Base-by-base conservation (phyloP, 83 land plant species). In the Picea mariana region DNA sequence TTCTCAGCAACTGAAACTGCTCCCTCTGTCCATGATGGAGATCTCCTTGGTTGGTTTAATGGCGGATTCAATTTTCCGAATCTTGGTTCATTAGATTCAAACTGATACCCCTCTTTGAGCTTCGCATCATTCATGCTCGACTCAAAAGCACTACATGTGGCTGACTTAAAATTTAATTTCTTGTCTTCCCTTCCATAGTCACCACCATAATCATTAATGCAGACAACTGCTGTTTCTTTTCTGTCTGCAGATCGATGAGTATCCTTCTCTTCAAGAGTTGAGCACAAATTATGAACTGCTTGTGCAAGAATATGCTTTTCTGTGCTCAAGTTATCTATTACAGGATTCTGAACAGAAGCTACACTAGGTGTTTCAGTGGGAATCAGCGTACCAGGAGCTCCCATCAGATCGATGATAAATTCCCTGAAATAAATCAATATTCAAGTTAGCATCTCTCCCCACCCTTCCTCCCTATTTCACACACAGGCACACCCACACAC, bases 401-500 rank as follows among this genome's bases (percentile, higher is more conserved):
- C 97, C 97, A 95, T 95, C 4, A 95, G 90, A 87, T 95, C 97
- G 80, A 95, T 87, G 65, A 95, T 95, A 63, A 83, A 93, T 82
- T 95, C 97, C 77, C 97, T 95, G 94, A 79, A 73, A 62, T 38
- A 58, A 80, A 52, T 76, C 77, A 80, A 77, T 17, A 67, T 16
- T 6, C 34, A 62, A 40, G 62, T 83, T 20, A 81, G 80, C 72
- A 66, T 64, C 8, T 42, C 18, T 55, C 31, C 23, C 75, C 42
- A 40, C 49, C 12, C 55, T 55, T 55, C 58, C 58, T 55, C 2
- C 15, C 15, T 55, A 13, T 55, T 55, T 55, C 58, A 55, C 24
- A 21, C 69, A 21, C 68, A n/a, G 27, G 12, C 69, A 67, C 31
- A 67, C 69, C 4, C 24, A 67, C 23, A 66, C 68, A n/a, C 69